phyloP scores from a whole-genome alignment of 805 yeast genomes.

The Saturnispora dispora region DNA sequence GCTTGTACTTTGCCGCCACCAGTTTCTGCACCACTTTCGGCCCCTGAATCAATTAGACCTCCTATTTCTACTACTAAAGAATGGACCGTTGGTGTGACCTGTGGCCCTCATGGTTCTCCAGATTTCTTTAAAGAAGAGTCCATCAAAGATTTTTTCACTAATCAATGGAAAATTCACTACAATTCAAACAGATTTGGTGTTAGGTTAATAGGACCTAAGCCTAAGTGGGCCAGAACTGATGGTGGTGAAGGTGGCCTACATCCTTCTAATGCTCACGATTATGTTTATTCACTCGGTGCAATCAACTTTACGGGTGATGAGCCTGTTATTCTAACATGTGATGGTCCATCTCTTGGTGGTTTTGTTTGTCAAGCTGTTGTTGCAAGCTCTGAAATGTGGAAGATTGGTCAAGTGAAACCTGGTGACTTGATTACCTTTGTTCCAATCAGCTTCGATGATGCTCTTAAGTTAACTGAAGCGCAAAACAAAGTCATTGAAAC shows the following conservation, averaged over 20 bases:
- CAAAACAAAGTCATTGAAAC: constrained; percentile 50
- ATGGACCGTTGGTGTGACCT: constrained; percentile 88
- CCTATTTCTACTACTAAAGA: constrained; percentile 35
- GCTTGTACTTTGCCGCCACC: constrained; percentile 70
- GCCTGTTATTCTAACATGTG: constrained; percentile 93
- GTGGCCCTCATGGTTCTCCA: constrained; percentile 98
- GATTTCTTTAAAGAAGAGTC: constrained; percentile 81
- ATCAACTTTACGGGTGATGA: constrained; percentile 98
- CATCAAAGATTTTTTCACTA: constrained; percentile 61
- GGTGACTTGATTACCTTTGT: constrained; percentile 79
- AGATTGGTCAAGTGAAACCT: constrained; percentile 94
- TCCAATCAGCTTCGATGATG: constrained; percentile 63
- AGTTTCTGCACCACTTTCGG: constrained; percentile 47
- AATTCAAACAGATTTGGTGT: constrained; percentile 97
- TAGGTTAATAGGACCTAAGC: constrained; percentile 89
- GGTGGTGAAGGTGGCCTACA: constrained; percentile 98
- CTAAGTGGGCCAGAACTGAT: constrained; percentile 90
- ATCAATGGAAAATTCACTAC: constrained; percentile 91
- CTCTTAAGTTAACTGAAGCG: constrained; percentile 49
- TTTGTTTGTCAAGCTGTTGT: constrained; percentile 96
- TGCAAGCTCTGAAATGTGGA: constrained; percentile 95
- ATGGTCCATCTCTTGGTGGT: constrained; percentile 97
- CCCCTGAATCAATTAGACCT: constrained; percentile 53
- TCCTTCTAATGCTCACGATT: constrained; percentile 98
- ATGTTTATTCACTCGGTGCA: constrained; percentile 93